These are phyloP conservation scores for Candida caryicola DNA, from an alignment of 805 yeast genomes.

Conservation along the genomic window DNA sequence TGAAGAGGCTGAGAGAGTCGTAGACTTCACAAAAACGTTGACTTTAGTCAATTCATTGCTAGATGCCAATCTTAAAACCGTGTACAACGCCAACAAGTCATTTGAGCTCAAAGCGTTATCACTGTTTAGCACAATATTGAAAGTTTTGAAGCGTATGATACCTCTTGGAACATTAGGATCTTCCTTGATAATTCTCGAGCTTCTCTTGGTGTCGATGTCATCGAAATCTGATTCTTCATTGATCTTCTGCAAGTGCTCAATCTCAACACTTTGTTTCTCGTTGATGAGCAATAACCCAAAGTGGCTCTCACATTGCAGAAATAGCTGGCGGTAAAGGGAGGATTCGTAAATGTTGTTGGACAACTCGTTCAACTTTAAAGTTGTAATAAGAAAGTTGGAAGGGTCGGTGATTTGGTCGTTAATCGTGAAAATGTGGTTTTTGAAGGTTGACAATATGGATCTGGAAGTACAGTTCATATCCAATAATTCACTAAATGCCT, in stretches of 20 bases:
- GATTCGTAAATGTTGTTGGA: conserved; percentile 19
- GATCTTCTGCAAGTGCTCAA: conserved; percentile 1
- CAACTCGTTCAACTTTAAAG: conserved; percentile 17
- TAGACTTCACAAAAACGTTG: conserved; percentile 18
- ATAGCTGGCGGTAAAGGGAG: conserved; percentile 23
- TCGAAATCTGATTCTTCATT: conserved; percentile 2
- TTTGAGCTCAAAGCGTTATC: conserved; percentile 32
- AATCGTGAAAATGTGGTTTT: conserved; percentile 27
- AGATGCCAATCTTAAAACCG: conserved; percentile 21
- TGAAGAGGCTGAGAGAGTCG: conserved; percentile 11
- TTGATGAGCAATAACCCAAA: conserved; percentile 32
- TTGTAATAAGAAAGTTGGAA: conserved; percentile 26
- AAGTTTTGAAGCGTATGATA: conserved; percentile 12
- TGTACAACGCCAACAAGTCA: conserved; percentile 32
- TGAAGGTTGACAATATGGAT: conserved; percentile 31
- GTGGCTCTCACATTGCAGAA: conserved; percentile 25
- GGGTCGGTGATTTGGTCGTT: conserved; percentile 29
- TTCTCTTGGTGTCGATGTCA: conserved; percentile 5
- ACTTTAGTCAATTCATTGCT: conserved; percentile 10
- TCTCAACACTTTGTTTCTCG: conserved; percentile 6
- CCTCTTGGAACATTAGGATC: conserved; percentile 7
- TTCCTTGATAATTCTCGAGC: conserved; percentile 5
- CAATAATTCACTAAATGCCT: conserved; percentile 31
- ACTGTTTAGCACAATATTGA: conserved; percentile 30
- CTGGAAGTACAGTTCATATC: conserved; percentile 25